Evolutionary conservation across 768 basidiomycete species (phyloP).

Genomic region (Agrocybe praecox): DNA sequence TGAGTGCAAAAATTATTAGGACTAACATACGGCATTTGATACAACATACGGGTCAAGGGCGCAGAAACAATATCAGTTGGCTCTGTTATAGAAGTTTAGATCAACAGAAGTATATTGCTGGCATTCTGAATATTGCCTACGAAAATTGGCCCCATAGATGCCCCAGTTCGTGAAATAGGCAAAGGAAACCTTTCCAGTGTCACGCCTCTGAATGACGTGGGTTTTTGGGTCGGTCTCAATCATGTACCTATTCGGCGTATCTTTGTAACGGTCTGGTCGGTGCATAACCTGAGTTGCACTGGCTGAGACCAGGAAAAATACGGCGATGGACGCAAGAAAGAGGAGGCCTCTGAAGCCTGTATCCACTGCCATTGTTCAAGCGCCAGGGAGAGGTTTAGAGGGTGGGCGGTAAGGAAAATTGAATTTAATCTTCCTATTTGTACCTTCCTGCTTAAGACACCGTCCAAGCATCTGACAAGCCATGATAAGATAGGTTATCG

Average conservation of each 20-base stretch:
- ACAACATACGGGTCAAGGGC: slow-evolving; percentile 60
- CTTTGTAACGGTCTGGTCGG: slow-evolving; percentile 49
- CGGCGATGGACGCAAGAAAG: slow-evolving; percentile 24
- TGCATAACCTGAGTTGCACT: slow-evolving; percentile 56
- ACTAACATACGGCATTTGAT: background rate
- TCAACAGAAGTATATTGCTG: slow-evolving; percentile 6
- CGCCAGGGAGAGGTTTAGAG: background rate
- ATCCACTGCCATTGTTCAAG: slow-evolving; percentile 14
- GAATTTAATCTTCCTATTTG: slow-evolving; percentile 12
- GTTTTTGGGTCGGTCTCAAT: slow-evolving; percentile 37
- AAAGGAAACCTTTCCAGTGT: slow-evolving; percentile 38
- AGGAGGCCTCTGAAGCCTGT: slow-evolving; percentile 23
- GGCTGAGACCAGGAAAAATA: slow-evolving; percentile 23
- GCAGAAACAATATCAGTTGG: slow-evolving; percentile 62
- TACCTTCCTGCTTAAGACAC: slow-evolving; percentile 5
- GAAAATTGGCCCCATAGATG: slow-evolving; percentile 67
- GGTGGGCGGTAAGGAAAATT: slow-evolving; percentile 5
- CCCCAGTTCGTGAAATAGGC: slow-evolving; percentile 70
- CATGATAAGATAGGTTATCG: background rate
- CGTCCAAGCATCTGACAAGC: background rate
- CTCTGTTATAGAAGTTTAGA: slow-evolving; percentile 39
- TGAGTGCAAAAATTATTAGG: slow-evolving; percentile 15
- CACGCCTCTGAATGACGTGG: slow-evolving; percentile 42
- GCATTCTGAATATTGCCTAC: slow-evolving; percentile 34
- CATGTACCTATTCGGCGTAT: slow-evolving; percentile 33